These are phyloP conservation scores for Ogataea nonfermentans DNA, from an alignment of 805 yeast species.

Conservation along the genomic window DNA sequence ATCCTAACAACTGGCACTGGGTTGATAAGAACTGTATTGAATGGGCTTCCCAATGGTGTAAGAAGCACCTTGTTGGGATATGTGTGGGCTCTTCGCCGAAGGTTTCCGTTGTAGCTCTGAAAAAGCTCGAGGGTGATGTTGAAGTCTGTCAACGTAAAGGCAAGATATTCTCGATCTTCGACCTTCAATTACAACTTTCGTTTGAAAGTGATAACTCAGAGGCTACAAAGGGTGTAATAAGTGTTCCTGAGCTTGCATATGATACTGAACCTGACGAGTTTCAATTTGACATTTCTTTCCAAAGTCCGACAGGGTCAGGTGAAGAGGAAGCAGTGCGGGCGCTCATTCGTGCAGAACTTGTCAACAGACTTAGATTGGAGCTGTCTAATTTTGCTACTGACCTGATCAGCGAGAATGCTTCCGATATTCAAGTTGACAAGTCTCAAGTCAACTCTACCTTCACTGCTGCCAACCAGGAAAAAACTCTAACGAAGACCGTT, in stretches of 20 bases:
- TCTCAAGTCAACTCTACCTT: constrained; percentile 58
- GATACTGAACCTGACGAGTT: constrained; percentile 84
- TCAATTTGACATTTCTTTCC: constrained; percentile 75
- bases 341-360: constrained; percentile 45
- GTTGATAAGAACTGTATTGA: constrained; percentile 94
- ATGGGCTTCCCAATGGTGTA: constrained; percentile 83
- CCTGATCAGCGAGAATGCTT: constrained; percentile 71
- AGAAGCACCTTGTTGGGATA: constrained; percentile 54
- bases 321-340: constrained; percentile 50
- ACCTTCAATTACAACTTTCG: constrained; percentile 64
- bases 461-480: constrained; percentile 50
- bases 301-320: constrained; percentile 46
- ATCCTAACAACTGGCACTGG: constrained; percentile 99
- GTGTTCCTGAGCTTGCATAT: constrained; percentile 90
- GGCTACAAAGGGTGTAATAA: constrained; percentile 61
- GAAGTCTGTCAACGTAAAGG: constrained; percentile 98
- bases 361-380: constrained; percentile 65
- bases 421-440: constrained; percentile 81
- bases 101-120: constrained; percentile 43
- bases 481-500: constrained; percentile 26
- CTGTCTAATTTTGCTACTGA: constrained; percentile 73
- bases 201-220: constrained; percentile 44
- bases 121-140: constrained; percentile 86
- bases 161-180: constrained; percentile 88
- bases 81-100: constrained; percentile 34